Base-by-base conservation (phyloP, 495 filamentous ascomycete genomes). In the Venustampulla echinocandica region DNA sequence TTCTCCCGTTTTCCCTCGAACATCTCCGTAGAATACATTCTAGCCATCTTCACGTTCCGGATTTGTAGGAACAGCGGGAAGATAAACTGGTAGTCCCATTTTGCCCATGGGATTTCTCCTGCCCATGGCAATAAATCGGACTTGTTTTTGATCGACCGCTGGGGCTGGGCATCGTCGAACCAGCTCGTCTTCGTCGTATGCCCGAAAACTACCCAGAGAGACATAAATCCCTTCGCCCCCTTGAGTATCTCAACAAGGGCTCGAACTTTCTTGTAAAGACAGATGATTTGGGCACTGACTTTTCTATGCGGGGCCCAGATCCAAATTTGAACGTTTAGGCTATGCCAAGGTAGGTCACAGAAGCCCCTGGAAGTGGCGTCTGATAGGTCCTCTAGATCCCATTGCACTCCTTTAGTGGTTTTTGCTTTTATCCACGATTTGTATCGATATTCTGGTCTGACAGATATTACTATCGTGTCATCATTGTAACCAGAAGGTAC, bases 181-280 rank as follows among this genome's bases (percentile, higher is more conserved):
- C 41, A 50, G 47, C 41, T 50, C 47, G 47, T 50, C 14, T 50
- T 27, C 47, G 38, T 50, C 22, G 47, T 50, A 50, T 45, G 46
- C 40, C 41, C 37, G 28, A 50, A 50, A 50, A 45, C 28, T 20
- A 50, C 47, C 39, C 47, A 45, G 25, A 50, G 47, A 50, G 47
- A 50, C 21, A 50, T 28, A 50, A 36, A 50, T 44, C 47, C 47
- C 41, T 50, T 50, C 40, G 47, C 47, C 28, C 28, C 47, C 47
- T 38, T 50, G 30, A 50, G 40, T 50, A 50, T 50, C 41, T 50
- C 47, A 37, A 50, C 47, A 36, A 50, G 40, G 28, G 47, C 40
- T 50, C 28, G 47, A 50, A 50, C 47, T 50, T 50, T 50, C 41
- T 44, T 50, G 41, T 50, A 50, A 50, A 50, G 47, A 45, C 39